Percentiles rank a stretch among this genome's conserved stretches.
phyloP scores from a whole-genome alignment of 1,284 basidiomycete species.

The Nidula niveotomentosa region DNA sequence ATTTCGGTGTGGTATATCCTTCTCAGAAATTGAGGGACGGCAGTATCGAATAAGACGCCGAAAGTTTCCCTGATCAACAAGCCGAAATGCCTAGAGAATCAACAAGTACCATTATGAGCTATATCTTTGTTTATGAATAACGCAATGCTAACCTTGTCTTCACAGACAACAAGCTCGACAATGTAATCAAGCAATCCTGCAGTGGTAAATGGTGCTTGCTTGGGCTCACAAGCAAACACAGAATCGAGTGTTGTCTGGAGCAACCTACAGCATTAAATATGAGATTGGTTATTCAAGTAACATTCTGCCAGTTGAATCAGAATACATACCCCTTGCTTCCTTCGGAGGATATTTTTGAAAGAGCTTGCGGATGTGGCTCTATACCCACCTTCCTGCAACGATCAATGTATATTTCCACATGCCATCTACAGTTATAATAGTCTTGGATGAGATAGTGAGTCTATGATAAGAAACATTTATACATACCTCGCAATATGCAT shows the following conservation, averaged over 20 bases:
- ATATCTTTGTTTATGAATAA: neutral
- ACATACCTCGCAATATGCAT: conserved; percentile 10
- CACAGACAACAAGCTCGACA: too few species aligned
- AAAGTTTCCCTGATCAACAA: conserved; percentile 13
- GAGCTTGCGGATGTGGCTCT: conserved; percentile 2
- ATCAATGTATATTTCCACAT: conserved; percentile 12
- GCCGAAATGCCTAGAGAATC: conserved; percentile 13
- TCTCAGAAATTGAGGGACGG: conserved; percentile 10
- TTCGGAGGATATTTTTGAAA: neutral
- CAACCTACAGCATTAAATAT: neutral
- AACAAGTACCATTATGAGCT: neutral
- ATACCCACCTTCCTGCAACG: conserved; percentile 11
- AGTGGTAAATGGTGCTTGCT: conserved; percentile 8
- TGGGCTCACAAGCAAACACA: conserved; percentile 1
- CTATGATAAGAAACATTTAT: neutral
- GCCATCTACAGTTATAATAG: conserved; percentile 1
- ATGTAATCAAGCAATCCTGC: conserved; percentile 16
- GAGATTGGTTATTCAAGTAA: neutral
- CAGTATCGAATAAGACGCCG: conserved; percentile 10
- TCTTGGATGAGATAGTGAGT: neutral
- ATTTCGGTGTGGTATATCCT: conserved; percentile 13
- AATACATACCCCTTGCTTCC: conserved; percentile 2
- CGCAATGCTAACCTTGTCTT: conserved; percentile 10
- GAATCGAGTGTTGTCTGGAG: conserved; percentile 11
- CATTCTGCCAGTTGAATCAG: too few species aligned